phyloP scores from a whole-genome alignment of 805 yeast genomes.

The Cyberlindnera subsufficiens region DNA sequence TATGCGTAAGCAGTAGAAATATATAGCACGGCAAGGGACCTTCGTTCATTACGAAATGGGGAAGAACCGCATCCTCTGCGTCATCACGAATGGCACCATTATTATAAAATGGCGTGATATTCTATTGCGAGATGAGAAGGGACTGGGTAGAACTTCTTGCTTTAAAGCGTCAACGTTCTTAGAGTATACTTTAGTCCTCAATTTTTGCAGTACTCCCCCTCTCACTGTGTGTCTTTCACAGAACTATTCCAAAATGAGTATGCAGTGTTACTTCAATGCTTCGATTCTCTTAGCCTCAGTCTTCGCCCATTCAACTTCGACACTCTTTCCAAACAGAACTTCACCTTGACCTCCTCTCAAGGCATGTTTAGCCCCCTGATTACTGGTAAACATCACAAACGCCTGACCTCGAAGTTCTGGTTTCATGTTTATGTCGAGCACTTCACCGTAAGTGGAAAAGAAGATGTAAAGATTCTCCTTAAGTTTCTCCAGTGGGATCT shows the following conservation, averaged over 20 bases:
- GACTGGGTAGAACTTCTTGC: too few species aligned
- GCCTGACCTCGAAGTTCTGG: constrained; percentile 60
- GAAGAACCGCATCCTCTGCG: too few species aligned
- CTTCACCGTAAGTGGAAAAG: constrained; percentile 61
- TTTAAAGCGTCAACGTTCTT: neutral
- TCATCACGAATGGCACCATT: too few species aligned
- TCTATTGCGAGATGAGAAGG: too few species aligned
- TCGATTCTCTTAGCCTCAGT: constrained; percentile 23
- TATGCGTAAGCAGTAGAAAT: too few species aligned
- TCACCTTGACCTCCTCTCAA: constrained; percentile 40
- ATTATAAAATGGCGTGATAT: too few species aligned
- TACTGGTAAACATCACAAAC: constrained; percentile 46
- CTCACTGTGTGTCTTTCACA: too few species aligned
- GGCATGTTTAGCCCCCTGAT: constrained; percentile 48
- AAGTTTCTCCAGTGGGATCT: constrained; percentile 37
- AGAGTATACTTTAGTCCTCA: too few species aligned
- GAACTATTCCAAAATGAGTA: too few species aligned
- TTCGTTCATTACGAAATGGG: too few species aligned
- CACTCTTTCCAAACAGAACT: constrained; percentile 45
- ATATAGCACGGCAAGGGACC: too few species aligned
- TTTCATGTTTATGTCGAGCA: constrained; percentile 43
- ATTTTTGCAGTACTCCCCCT: too few species aligned
- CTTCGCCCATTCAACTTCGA: constrained; percentile 40
- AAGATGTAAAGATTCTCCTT: constrained; percentile 51
- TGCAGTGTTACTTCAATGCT: neutral